Evolutionary conservation across 1,139 yeast species (phyloP), one percentile per base, ranked within the genome.

Genomic region (Candida dubliniensis): DNA sequence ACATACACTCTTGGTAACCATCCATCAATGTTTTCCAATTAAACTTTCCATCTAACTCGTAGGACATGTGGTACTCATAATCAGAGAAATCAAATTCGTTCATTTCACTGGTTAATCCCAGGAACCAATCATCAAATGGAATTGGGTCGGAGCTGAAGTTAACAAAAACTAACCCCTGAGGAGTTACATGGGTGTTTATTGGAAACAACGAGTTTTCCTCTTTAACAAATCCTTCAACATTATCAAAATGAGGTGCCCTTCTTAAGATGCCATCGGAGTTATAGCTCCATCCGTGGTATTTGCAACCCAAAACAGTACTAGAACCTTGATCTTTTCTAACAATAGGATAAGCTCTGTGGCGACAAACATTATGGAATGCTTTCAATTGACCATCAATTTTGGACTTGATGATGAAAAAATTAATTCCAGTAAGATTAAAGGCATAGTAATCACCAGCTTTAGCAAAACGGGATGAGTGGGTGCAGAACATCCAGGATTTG

Each of bases 1-100:
- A 18, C 61, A 79, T 79, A 51, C 85, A 80, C 60, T 80, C 85
- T 61, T 80, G 83, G 61, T 80, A 80, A 2, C 85, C 85, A 55
- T 80, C 85, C 83, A 80, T 79, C 49, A 80, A 68, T 2, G 85
- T 80, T 56, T 80, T 80, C 85, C 85, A 80, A 61, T 80, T 80
- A 63, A 80, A 80, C 53, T 76, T 66, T 43, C 84, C 85, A 51
- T 79, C 82, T 40, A 80, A 67, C 57, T 80, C 84, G 53, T 79
- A 80, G n/a, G 82, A 76, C 84, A 79, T 79, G 60, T 79, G 79
- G 59, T 79, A 80, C 53, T 80, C 84, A 55, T 80, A 80, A 58
- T 80, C 84, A 30, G 65, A 61, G 54, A 80, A 80, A 57, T 80
- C 84, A 57, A 69, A 79, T 58, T 79, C 85, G 45, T 68, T 66